Conservation (phyloP, 1,284 basidiomycete genomes). For the Ustilago lituana region DNA sequence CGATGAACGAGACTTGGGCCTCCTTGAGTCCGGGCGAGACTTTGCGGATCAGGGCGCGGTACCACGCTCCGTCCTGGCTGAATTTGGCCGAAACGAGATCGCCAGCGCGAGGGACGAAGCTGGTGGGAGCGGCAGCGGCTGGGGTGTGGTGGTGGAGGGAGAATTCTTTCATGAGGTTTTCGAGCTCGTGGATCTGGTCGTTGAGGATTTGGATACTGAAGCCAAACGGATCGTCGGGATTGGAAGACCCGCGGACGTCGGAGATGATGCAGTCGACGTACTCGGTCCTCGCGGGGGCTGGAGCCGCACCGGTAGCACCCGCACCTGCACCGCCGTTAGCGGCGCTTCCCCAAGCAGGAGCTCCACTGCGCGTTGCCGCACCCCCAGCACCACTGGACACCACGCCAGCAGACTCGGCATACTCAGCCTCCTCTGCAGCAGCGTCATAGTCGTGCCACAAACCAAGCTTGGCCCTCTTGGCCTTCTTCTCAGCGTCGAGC, state of each 20-base stretch:
- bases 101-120: constrained; percentile 78
- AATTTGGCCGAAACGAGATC: constrained; percentile 83
- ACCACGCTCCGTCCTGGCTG: constrained; percentile 66
- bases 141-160: constrained; percentile 68
- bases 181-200: constrained; percentile 72
- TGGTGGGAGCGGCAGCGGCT: constrained; percentile 66
- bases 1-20: constrained; percentile 51
- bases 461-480: constrained; percentile 77
- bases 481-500: constrained; percentile 77
- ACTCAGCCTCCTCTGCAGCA: constrained; percentile 37
- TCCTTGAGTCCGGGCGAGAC: constrained; percentile 41
- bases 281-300: constrained; percentile 72
- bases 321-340: constrained; percentile 11
- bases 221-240: constrained; percentile 76
- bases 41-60: constrained; percentile 55
- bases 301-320: constrained; percentile 8
- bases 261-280: constrained; percentile 92
- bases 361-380: constrained; percentile 9
- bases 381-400: constrained; percentile 3
- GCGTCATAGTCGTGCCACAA: constrained; percentile 73
- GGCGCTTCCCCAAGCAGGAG: constrained; percentile 24
- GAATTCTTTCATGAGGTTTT: constrained; percentile 93
- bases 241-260: constrained; percentile 75
- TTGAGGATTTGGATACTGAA: constrained; percentile 86
- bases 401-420: constrained; percentile 7